These are phyloP conservation scores for Cladophialophora chaetospira DNA, from an alignment of 2,329 filamentous ascomycete genomes.

Conservation along the genomic window DNA sequence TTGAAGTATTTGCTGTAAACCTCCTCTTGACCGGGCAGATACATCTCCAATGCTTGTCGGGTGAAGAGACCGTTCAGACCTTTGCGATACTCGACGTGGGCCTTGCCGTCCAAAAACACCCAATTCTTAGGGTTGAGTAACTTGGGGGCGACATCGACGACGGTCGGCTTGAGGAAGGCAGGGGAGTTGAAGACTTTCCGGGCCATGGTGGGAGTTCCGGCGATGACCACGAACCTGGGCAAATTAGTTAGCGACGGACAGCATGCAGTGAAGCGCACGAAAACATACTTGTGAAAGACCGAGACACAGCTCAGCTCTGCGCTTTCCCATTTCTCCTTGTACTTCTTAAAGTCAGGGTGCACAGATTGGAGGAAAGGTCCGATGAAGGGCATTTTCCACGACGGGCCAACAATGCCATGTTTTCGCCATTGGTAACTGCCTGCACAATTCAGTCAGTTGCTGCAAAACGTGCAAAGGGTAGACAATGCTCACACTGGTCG, in stretches of 20 bases:
- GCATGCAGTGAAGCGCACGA: neutral
- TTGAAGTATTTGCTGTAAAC: slow-evolving; percentile 87
- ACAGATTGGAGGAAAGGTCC: slow-evolving; percentile 94
- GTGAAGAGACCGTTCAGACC: slow-evolving; percentile 94
- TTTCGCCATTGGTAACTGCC: slow-evolving; percentile 76
- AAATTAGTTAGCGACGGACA: neutral
- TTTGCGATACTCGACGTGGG: slow-evolving; percentile 95
- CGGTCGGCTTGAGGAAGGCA: slow-evolving; percentile 87
- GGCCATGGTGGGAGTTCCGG: slow-evolving; percentile 89
- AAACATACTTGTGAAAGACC: slow-evolving; percentile 89
- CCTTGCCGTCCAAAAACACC: slow-evolving; percentile 95
- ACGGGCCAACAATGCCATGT: slow-evolving; percentile 72
- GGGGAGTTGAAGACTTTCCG: slow-evolving; percentile 97
- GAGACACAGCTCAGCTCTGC: slow-evolving; percentile 94
- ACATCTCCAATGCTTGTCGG: slow-evolving; percentile 79
- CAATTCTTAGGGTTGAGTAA: slow-evolving; percentile 89
- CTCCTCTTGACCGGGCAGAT: slow-evolving; percentile 89
- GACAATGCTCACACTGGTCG: slow-evolving; percentile 74
- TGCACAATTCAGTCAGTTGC: slow-evolving; percentile 42
- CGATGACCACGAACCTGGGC: slow-evolving; percentile 89
- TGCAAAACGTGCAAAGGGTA: neutral
- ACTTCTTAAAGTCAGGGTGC: slow-evolving; percentile 87
- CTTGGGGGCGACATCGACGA: slow-evolving; percentile 92
- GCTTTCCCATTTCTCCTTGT: slow-evolving; percentile 89
- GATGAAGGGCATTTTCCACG: slow-evolving; percentile 80